A percentile compares a stretch with the other conserved stretches of the same genome.
Conservation (phyloP, 805 yeast genomes). For the Ogataea trehaloabstinens region DNA sequence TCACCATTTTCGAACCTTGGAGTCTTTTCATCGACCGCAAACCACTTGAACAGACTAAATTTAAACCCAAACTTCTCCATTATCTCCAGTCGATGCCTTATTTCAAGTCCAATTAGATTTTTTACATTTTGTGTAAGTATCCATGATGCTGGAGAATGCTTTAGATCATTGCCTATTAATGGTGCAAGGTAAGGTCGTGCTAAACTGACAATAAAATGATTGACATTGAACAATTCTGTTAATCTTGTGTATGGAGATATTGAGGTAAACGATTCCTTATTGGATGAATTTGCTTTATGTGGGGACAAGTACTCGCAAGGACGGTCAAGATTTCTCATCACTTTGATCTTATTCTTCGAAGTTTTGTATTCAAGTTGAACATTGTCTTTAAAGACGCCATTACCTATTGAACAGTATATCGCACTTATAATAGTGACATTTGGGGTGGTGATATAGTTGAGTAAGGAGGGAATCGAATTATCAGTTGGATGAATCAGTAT, state of each 20-base stretch:
- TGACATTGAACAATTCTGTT: constrained; percentile 91
- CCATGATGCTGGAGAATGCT: constrained; percentile 50
- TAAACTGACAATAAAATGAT: constrained; percentile 85
- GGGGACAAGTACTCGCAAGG: constrained; percentile 42
- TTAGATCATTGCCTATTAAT: constrained; percentile 74
- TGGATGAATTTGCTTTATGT: constrained; percentile 37
- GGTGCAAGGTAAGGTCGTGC: constrained; percentile 96
- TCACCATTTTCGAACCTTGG: constrained; percentile 75
- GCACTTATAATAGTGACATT: constrained; percentile 90
- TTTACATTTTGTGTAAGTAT: constrained; percentile 35
- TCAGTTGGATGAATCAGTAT: constrained; percentile 82
- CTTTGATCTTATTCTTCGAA: constrained; percentile 46
- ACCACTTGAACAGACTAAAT: constrained; percentile 64
- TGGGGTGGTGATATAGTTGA: constrained; percentile 91
- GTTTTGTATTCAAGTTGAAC: constrained; percentile 59
- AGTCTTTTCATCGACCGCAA: constrained; percentile 85
- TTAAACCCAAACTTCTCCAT: constrained; percentile 76
- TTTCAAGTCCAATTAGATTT: constrained; percentile 67
- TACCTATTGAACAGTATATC: constrained; percentile 78
- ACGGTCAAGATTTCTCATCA: constrained; percentile 30
- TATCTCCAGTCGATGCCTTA: constrained; percentile 80
- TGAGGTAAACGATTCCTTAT: constrained; percentile 24
- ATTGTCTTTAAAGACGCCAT: constrained; percentile 64
- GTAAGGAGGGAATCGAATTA: constrained; percentile 62
- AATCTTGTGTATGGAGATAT: constrained; percentile 78